Conservation (phyloP, 192 early-diverging fungal species). For the Podila minutissima region DNA sequence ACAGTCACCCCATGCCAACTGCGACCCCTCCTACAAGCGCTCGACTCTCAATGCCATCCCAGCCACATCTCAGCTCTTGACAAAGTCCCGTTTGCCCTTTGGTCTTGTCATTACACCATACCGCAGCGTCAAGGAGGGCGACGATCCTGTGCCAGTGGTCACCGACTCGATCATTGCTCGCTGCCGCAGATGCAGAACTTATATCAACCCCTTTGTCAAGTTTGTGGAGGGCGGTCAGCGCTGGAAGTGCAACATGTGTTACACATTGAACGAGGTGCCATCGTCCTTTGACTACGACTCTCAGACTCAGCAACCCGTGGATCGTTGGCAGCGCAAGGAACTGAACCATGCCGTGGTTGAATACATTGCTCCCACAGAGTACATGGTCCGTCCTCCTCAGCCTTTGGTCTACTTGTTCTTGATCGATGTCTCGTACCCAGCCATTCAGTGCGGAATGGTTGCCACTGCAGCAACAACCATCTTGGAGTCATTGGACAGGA, state of each 20-base stretch:
- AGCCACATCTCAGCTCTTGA: conserved; percentile 79
- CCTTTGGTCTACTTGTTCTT: conserved; percentile 93
- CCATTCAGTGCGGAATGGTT: conserved; percentile 82
- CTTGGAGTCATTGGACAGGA: conserved; percentile 79
- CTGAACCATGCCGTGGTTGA: conserved; percentile 92
- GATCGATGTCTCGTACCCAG: conserved; percentile 93
- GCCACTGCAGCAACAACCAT: conserved; percentile 84
- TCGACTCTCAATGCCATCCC: conserved; percentile 93
- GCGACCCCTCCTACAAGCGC: conserved; percentile 84
- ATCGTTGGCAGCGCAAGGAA: conserved; percentile 90
- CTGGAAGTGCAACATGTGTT: conserved; percentile 98
- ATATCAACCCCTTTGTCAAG: conserved; percentile 96
- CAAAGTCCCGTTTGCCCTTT: conserved; percentile 91
- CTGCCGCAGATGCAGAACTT: conserved; percentile 93
- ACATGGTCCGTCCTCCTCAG: conserved; percentile 98
- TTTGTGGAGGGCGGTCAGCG: conserved; percentile 96
- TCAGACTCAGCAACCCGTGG: conserved; percentile 77
- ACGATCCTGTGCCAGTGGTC: conserved; percentile 87
- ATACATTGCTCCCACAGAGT: conserved; percentile 96
- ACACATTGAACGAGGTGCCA: conserved; percentile 89
- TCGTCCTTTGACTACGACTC: conserved; percentile 81
- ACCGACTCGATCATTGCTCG: conserved; percentile 92
- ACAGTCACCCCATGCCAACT: conserved; percentile 67
- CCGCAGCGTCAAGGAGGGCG: conserved; percentile 73
- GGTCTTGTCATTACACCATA: conserved; percentile 93